phyloP scores from a whole-genome alignment of 306 rosid genomes.

The Hylodesmum podocarpum region DNA sequence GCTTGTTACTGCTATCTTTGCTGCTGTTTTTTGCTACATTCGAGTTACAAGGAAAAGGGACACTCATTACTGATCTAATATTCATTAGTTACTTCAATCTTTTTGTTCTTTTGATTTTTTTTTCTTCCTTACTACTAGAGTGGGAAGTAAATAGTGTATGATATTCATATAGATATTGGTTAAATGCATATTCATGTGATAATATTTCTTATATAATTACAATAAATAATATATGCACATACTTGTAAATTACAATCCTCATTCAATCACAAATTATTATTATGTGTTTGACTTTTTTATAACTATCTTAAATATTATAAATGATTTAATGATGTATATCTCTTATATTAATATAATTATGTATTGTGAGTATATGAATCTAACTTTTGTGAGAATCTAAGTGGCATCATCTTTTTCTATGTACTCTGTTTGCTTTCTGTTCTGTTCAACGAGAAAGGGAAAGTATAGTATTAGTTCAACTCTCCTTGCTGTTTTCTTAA shows the following conservation, averaged over 20 bases:
- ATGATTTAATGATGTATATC: neutral
- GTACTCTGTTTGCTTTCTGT: neutral
- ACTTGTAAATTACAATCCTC: no score
- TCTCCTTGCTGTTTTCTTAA: neutral
- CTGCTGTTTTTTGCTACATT: constrained; percentile 84
- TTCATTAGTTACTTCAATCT: neutral
- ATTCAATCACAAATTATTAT: neutral
- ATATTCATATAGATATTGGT: neutral
- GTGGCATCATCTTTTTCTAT: neutral
- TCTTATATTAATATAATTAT: neutral
- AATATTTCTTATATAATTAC: neutral
- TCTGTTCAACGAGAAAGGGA: neutral
- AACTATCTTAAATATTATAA: neutral
- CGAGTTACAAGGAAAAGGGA: constrained; percentile 69
- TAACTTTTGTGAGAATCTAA: neutral
- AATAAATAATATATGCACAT: neutral
- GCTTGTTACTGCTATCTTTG: constrained; percentile 71
- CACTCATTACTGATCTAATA: constrained; percentile 12
- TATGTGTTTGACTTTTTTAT: neutral
- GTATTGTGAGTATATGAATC: constrained; percentile 15
- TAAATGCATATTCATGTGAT: neutral
- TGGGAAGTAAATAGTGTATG: constrained; percentile 11
- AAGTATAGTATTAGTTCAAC: neutral
- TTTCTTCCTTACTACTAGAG: neutral
- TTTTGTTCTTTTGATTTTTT: neutral